phyloP scores from a whole-genome alignment of 345 rosid species.

The Populus euphratica region DNA sequence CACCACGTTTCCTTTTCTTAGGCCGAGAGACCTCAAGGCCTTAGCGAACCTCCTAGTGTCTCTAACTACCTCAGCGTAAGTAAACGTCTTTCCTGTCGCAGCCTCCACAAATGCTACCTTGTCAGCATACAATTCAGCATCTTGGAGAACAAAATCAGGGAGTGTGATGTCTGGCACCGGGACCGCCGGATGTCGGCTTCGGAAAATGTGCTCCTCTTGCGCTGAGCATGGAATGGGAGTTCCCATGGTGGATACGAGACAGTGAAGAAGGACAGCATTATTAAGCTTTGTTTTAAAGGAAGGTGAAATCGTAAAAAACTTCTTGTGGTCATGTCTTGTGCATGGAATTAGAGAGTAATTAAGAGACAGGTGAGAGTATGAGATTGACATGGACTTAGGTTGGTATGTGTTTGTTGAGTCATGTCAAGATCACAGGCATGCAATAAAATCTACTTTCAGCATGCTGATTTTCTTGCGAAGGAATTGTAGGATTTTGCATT shows the following conservation, averaged over 20 bases:
- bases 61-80: constrained; percentile 60
- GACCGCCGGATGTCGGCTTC: constrained; percentile 56
- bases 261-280: not conserved
- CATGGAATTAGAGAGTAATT: constrained; percentile 22
- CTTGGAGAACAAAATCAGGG: constrained; percentile 82
- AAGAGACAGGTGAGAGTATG: constrained; percentile 12
- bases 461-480: not conserved
- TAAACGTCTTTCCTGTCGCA: constrained; percentile 61
- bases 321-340: constrained; percentile 14
- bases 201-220: constrained; percentile 51
- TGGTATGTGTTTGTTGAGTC: constrained; percentile 33
- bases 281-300: constrained; percentile 19
- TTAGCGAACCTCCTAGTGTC: constrained; percentile 68
- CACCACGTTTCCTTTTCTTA: constrained; percentile 79
- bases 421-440: not conserved
- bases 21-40: constrained; percentile 74
- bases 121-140: constrained; percentile 59
- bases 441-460: not conserved
- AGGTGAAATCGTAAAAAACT: not conserved
- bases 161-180: constrained; percentile 61
- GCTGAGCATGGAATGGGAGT: not conserved
- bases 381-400: constrained; percentile 17
- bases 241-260: constrained; percentile 14
- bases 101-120: constrained; percentile 85
- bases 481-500: not conserved